A percentile compares a stretch with the other conserved stretches of the same genome.
Conservation (phyloP, 2,329 filamentous ascomycete species). For the Ascocoryne sarcoides region DNA sequence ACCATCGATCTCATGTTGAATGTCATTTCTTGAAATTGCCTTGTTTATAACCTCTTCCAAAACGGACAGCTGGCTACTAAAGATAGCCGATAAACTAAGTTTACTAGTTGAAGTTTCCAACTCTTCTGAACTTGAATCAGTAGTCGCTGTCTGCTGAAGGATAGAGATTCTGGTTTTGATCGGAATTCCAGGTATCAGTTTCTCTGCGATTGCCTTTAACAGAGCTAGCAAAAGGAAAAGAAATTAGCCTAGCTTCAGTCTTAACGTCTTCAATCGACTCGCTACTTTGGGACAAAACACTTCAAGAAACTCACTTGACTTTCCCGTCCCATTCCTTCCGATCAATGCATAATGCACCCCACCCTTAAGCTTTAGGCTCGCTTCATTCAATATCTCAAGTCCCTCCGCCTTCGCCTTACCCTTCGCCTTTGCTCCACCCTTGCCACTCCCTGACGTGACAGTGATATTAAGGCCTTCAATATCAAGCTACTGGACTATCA, state of each 20-base stretch:
- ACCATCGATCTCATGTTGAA: constrained; percentile 55
- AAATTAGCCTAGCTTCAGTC: too few species aligned
- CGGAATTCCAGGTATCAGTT: constrained; percentile 68
- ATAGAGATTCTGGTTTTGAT: constrained; percentile 57
- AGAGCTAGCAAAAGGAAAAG: constrained; percentile 40
- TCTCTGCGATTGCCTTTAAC: constrained; percentile 66
- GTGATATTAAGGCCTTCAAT: constrained; percentile 66
- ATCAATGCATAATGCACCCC: constrained; percentile 69
- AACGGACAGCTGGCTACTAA: constrained; percentile 37
- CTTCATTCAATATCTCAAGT: constrained; percentile 62
- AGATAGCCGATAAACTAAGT: neutral
- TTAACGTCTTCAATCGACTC: too few species aligned
- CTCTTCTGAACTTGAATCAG: constrained; percentile 29
- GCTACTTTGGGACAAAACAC: too few species aligned
- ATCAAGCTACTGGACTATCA: constrained; percentile 42
- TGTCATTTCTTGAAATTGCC: constrained; percentile 45
- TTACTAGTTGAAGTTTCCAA: constrained; percentile 16
- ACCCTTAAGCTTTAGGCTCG: constrained; percentile 62
- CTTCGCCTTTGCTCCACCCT: constrained; percentile 37
- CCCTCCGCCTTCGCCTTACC: constrained; percentile 41
- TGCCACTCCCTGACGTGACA: constrained; percentile 38
- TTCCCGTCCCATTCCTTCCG: constrained; percentile 74
- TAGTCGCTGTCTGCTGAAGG: constrained; percentile 53
- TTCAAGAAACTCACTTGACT: constrained; percentile 52
- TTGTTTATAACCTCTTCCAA: constrained; percentile 60